Base-by-base conservation (phyloP, 2,329 filamentous ascomycete species). In the Cytospora piceicola region DNA sequence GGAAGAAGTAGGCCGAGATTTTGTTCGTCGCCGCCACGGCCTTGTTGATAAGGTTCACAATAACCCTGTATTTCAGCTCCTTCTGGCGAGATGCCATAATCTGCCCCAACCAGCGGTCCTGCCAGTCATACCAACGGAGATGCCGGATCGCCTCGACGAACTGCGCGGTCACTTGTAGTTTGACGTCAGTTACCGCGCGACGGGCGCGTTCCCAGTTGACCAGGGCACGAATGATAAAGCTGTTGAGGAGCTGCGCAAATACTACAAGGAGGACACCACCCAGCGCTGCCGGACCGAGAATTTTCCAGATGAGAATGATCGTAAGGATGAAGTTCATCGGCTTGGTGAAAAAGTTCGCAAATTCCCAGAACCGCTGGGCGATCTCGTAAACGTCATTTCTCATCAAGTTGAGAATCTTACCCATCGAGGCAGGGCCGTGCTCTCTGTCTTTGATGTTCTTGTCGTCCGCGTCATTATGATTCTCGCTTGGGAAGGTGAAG, bases 361-460 rank as follows among this genome's bases (percentile, higher is more conserved):
- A 91, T 67, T 97, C 93, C 93, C 93, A 97, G 71, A 97, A 95
- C 53, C 91, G 81, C 72, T 94, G 92, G 3, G 92, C 86, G 49
- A 94, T 87, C 73, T 94, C 90, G 73, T 94, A 95, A 0, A 90
- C 91, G 74, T 95, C 92, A 66, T 85, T 88, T 58, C 92, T 88
- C 81, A 96, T 91, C 2, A 97, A 78, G 71, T 96, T 97, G 67
- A 97, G 84, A 60, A 97, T 95, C 73, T 96, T 96, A 9, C 93
- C 93, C 77, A 94, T 94, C 0, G 91, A 93, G 0, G 93, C 92
- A 2, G 90, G 85, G 3, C 67, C 63, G 30, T 63, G 67, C 22
- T 68, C 69, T 7, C 68, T 68, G 7, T 67, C 64, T 8, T 70
- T 64, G 8, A 66, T 64, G 7, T 71, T 72, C 9, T 71, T 68